Evolutionary conservation across 2,329 filamentous ascomycete species (phyloP).

Genomic region (Trichoderma aggressivum): DNA sequence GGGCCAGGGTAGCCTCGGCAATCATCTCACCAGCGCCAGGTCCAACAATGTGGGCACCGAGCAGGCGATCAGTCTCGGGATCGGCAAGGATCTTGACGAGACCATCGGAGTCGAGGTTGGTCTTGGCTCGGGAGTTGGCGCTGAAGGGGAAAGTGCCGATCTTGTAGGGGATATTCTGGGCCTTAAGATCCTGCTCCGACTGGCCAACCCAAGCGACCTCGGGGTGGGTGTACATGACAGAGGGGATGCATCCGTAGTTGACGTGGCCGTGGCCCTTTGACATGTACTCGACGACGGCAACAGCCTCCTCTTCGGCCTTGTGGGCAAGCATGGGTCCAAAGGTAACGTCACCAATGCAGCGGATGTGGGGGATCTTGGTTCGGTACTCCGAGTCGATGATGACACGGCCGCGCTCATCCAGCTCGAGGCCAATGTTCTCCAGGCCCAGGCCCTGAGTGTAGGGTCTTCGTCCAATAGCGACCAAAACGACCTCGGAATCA

Average conservation of each 20-base stretch:
- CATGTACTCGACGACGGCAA: constrained; percentile 94
- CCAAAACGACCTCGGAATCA: constrained; percentile 91
- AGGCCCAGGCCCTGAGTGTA: constrained; percentile 90
- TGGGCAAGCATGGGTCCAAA: constrained; percentile 99
- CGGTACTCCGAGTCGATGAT: constrained; percentile 99
- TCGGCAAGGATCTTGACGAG: constrained; percentile 97
- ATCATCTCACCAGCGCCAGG: constrained; percentile 99
- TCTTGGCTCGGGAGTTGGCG: constrained; percentile 98
- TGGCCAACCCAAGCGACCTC: constrained; percentile 99
- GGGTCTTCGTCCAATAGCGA: constrained; percentile 92
- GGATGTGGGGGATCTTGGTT: constrained; percentile 95
- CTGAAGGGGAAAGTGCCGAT: constrained; percentile 94
- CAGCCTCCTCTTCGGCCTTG: constrained; percentile 98
- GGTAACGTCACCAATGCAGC: constrained; percentile 91
- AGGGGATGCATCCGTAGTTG: constrained; percentile 97
- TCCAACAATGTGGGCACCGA: constrained; percentile 95
- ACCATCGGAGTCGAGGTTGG: constrained; percentile 93
- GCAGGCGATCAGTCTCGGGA: constrained; percentile 90
- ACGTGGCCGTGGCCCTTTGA: constrained; percentile 97
- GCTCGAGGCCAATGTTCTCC: constrained; percentile 89
- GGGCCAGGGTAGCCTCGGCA: constrained; percentile 88
- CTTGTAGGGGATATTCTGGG: constrained; percentile 84
- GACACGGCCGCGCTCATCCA: constrained; percentile 88
- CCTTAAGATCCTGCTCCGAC: constrained; percentile 94
- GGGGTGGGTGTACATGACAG: constrained; percentile 99